Evolutionary conservation across 768 basidiomycete genomes (phyloP).

Genomic region (Tephrocybe rancida): DNA sequence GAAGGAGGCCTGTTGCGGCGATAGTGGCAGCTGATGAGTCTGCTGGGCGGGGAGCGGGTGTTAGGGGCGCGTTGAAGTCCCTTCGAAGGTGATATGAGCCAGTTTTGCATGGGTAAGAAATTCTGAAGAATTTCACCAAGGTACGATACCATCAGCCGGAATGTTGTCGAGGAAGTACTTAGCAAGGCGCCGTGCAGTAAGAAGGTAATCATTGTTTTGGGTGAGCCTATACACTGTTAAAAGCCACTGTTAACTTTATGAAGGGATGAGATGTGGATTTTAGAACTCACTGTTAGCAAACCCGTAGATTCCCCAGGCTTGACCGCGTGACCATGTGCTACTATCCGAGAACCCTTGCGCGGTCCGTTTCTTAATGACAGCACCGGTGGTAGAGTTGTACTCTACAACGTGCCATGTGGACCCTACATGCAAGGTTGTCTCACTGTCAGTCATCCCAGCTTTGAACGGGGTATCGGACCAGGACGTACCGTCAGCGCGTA

Average conservation of each 20-base stretch:
- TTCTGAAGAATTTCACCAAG: constrained; percentile 50
- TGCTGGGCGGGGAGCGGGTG: constrained; percentile 56
- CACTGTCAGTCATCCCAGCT: not conserved
- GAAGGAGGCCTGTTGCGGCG: constrained; percentile 59
- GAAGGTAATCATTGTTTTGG: constrained; percentile 48
- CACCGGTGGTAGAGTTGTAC: constrained; percentile 68
- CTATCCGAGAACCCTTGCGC: constrained; percentile 64
- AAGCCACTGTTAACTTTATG: not conserved
- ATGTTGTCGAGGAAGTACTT: constrained; percentile 60
- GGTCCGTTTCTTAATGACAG: constrained; percentile 58
- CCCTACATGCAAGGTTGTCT: constrained; percentile 29
- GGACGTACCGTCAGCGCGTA: constrained; percentile 59
- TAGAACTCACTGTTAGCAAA: constrained; percentile 63
- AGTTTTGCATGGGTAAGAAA: not conserved
- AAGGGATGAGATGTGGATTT: not conserved
- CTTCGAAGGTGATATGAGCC: constrained; percentile 29
- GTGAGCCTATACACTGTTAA: constrained; percentile 63
- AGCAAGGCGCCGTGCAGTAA: constrained; percentile 62
- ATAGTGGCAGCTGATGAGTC: constrained; percentile 75
- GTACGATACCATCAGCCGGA: constrained; percentile 62
- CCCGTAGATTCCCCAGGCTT: constrained; percentile 74
- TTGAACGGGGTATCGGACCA: not conserved
- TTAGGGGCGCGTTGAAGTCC: constrained; percentile 76
- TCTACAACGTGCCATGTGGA: constrained; percentile 66
- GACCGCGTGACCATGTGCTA: constrained; percentile 78